A percentile compares a stretch with the other conserved stretches of the same genome.
These are phyloP conservation scores for Aspergillus pseudoglaucus DNA, from an alignment of 2,329 filamentous ascomycete species.

Conservation along the genomic window DNA sequence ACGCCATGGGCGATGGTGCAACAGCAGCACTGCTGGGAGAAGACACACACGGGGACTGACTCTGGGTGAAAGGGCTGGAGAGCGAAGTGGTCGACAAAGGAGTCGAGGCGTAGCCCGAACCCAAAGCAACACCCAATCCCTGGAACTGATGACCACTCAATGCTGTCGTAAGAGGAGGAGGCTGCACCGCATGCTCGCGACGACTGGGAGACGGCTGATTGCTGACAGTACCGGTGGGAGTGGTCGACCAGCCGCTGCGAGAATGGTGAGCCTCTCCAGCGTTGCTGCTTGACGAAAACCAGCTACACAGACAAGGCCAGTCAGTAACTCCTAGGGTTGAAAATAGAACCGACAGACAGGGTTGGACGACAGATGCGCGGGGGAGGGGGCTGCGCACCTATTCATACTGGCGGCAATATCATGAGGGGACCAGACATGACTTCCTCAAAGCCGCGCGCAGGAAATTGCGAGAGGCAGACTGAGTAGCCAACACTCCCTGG, in stretches of 20 bases:
- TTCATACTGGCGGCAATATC: constrained; percentile 30
- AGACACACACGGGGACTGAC: constrained; percentile 30
- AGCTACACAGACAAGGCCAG: constrained; percentile 18
- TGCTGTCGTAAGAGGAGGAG: constrained; percentile 37
- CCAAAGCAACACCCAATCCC: constrained; percentile 23
- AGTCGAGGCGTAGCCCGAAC: constrained; percentile 25
- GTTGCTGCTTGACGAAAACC: constrained; percentile 23
- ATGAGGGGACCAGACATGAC: constrained; percentile 20
- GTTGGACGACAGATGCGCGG: background rate
- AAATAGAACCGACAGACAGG: background rate
- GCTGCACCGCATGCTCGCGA: constrained; percentile 38
- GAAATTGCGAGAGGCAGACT: constrained; percentile 6
- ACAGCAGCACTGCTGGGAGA: constrained; percentile 31
- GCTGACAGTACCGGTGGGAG: constrained; percentile 21
- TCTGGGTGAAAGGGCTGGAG: constrained; percentile 38
- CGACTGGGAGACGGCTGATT: constrained; percentile 33
- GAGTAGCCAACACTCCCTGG: background rate
- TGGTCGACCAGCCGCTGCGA: constrained; percentile 23
- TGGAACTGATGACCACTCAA: constrained; percentile 33
- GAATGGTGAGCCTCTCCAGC: constrained; percentile 24
- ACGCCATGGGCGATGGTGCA: constrained; percentile 38
- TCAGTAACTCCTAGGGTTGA: constrained; percentile 16
- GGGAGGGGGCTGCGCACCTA: constrained; percentile 24
- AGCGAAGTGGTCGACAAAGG: constrained; percentile 39
- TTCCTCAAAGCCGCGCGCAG: constrained; percentile 18